phyloP scores from a whole-genome alignment of 805 yeast genomes.

The Saturnispora besseyi region DNA sequence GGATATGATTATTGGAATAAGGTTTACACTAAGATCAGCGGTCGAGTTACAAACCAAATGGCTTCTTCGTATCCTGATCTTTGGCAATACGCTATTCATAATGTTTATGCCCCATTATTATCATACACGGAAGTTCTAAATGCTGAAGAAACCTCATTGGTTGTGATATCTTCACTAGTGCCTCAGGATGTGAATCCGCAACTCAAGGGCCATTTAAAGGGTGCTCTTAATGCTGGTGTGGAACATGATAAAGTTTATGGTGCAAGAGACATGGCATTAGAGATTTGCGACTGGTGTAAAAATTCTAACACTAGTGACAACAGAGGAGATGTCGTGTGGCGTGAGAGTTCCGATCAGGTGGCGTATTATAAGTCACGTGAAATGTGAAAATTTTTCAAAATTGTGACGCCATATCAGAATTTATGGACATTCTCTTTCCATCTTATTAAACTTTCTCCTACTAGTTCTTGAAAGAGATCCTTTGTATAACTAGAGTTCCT shows the following conservation, averaged over 20 bases:
- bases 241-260: conserved; percentile 52
- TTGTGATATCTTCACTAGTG: conserved; percentile 68
- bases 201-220: conserved; percentile 80
- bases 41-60: conserved; percentile 60
- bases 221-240: conserved; percentile 76
- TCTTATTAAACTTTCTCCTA: background rate
- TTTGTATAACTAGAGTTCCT: background rate
- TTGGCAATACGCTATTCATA: conserved; percentile 60
- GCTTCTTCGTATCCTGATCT: conserved; percentile 75
- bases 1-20: conserved; percentile 66
- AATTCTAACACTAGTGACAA: conserved; percentile 41
- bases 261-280: conserved; percentile 52
- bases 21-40: conserved; percentile 67
- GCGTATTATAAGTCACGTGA: background rate
- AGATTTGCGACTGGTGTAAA: conserved; percentile 50
- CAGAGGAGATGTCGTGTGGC: conserved; percentile 32
- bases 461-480: background rate
- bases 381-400: background rate
- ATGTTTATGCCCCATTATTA: conserved; percentile 71
- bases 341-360: conserved; percentile 39
- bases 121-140: conserved; percentile 55
- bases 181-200: conserved; percentile 95
- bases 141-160: conserved; percentile 65
- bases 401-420: background rate
- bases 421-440: background rate